Percentiles rank a stretch among this genome's conserved stretches.
These are phyloP conservation scores for Vitis hybrid DNA, from an alignment of 177 flowering plant species.

Conservation along the genomic window DNA sequence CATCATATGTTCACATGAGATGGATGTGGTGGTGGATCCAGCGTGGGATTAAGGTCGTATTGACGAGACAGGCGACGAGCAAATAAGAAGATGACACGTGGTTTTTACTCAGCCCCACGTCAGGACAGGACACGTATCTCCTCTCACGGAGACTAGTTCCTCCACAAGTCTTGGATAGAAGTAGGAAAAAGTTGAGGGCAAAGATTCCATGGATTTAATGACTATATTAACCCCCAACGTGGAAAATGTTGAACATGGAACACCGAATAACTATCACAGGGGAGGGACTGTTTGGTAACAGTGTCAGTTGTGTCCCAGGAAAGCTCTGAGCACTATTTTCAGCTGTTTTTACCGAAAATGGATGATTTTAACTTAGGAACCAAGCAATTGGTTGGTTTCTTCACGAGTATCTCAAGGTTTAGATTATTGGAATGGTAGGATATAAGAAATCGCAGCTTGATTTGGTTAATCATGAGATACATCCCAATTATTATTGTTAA, in stretches of 20 bases:
- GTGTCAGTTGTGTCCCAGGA: neutral
- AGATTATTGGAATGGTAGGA: too few relatives aligned
- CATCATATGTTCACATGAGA: too few relatives aligned
- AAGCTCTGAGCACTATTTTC: too few relatives aligned
- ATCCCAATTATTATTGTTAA: neutral
- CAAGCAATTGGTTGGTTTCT: neutral
- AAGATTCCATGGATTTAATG: conserved; percentile 1
- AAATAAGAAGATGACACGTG: neutral
- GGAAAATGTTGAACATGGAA: too few relatives aligned
- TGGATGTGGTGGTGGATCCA: too few relatives aligned
- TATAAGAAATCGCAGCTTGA: neutral
- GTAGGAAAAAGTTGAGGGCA: neutral
- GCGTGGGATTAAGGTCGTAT: neutral
- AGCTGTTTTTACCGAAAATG: neutral
- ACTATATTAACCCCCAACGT: neutral
- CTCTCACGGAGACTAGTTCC: neutral
- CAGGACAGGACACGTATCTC: neutral
- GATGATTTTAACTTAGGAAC: neutral
- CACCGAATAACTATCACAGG: neutral
- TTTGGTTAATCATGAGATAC: neutral
- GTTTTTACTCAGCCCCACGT: neutral
- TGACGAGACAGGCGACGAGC: neutral
- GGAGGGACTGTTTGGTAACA: neutral
- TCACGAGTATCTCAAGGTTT: neutral
- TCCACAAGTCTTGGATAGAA: conserved; percentile 4